A percentile compares a stretch with the other conserved stretches of the same genome.
These are phyloP conservation scores for Flaveria robusta DNA, from an alignment of 129 eudicot genomes.

Conservation along the genomic window DNA sequence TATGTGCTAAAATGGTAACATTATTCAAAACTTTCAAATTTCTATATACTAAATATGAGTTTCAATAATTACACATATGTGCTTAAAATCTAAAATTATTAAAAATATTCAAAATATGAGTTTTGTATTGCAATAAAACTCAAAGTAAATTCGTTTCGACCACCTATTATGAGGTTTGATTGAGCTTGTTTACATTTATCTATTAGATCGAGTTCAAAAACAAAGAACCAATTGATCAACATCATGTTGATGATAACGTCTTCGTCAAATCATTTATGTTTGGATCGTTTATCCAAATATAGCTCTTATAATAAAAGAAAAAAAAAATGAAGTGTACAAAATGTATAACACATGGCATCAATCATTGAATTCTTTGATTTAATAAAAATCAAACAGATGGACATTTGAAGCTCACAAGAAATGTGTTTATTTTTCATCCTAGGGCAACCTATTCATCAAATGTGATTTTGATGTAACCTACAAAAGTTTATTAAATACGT, in stretches of 20 bases:
- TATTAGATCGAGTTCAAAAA: slow-evolving; percentile 8
- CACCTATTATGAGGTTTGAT: background rate
- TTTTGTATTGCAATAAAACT: too few relatives aligned
- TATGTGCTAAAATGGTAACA: too few relatives aligned
- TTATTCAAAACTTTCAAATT: too few relatives aligned
- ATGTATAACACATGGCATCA: slow-evolving; percentile 37
- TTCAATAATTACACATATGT: too few relatives aligned
- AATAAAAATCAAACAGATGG: background rate
- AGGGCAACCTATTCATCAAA: slow-evolving; percentile 6
- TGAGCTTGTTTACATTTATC: slow-evolving; percentile 4
- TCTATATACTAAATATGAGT: too few relatives aligned
- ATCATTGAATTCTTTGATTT: slow-evolving; percentile 36
- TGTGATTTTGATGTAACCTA: background rate
- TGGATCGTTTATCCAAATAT: slow-evolving; percentile 3
- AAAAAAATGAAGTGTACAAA: slow-evolving; percentile 1
- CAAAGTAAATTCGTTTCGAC: background rate
- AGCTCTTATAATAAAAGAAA: slow-evolving; percentile 8
- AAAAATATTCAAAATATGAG: too few relatives aligned
- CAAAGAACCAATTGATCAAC: background rate
- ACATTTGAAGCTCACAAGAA: slow-evolving; percentile 32
- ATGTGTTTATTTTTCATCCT: slow-evolving; percentile 7
- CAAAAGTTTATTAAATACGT: background rate
- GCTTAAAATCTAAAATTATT: too few relatives aligned
- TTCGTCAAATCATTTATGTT: slow-evolving; percentile 29
- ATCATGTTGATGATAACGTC: slow-evolving; percentile 16